Base-by-base conservation (phyloP, 805 yeast species). In the Candida golubevii region DNA sequence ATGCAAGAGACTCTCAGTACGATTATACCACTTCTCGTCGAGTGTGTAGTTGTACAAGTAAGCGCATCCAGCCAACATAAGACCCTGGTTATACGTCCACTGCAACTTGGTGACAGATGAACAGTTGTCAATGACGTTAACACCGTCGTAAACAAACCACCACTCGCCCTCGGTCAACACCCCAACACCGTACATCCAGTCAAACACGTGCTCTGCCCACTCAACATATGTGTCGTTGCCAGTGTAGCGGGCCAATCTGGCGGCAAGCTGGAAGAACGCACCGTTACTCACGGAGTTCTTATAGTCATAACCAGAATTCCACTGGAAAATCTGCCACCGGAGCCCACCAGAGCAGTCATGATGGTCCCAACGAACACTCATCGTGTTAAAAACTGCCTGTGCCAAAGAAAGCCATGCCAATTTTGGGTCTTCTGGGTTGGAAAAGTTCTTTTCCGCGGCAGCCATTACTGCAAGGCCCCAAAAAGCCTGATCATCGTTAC, bases 401-500 rank as follows among this genome's bases (percentile, higher is more conserved):
- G 95, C 86, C 59, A 90, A 69, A 42, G 80, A 76, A 29, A 88
- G 73, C 97, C 97, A 91, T 46, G 79, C 79, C 47, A 47, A 30
- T 8, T 35, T 34, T 13, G 88, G 88, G 43, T 75, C 63, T 41
- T 70, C 67, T 2, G 95, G 89, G 56, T 83, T 80, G 1, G 87
- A 69, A 60, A 89, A 89, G 66, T 88, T 88, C 60, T 83, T 75
- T 63, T 91, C 98, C 0, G 95, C 95, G 1, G 97, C 97, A 27
- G 80, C 82, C 85, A 91, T 88, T 4, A 82, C 95, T 1, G 95
- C 85, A 48, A 93, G 72, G 6, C 96, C 98, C 98, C 98, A 91
- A 63, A 91, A 88, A 1, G 87, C 96, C 69, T 91, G 98, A 71
- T 91, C 98, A 74, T 91, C 99, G 61, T 91, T 91, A 58, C 98